Evolutionary conservation across 2,329 filamentous ascomycete species (phyloP), one percentile per base, ranked within the genome.

Genomic region (Pezicula rhizophila): DNA sequence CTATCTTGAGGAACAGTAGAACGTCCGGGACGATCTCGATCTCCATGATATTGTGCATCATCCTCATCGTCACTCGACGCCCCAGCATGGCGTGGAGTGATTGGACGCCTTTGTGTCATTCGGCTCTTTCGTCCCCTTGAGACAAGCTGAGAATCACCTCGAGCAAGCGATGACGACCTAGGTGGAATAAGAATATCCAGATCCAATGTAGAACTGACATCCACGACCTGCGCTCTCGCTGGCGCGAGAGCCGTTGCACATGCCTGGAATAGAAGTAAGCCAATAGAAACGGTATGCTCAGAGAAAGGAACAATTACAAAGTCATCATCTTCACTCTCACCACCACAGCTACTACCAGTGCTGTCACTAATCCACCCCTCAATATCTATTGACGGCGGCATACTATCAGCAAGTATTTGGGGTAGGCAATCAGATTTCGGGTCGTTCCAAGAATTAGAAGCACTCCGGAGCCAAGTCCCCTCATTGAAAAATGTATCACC

Each of bases 331-430:
- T 56, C 56, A 42, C 20, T 26, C n/a, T 42, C 40, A n/a, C 25
- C 23, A 42, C 23, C 25, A 28, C 18, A 26, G 17, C 48, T 52
- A 17, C 42, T 47, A 35, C 52, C 56, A 10, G 47, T 56, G 5
- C 52, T 49, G 35, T 60, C 54, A 43, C 53, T 57, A 6, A 60
- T 48, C 59, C 56, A 61, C 33, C 53, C 57, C 40, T 60, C 53
- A 7, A 57, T 52, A 39, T 52, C 48, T 33, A 26, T 41, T 18
- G 54, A 40, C 23, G 49, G 4, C 2, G 52, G 41, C 40, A 51
- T 52, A 8, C 35, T 46, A 20, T 52, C 39, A 8, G 46, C 31
- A 12, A 52, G 40, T 15, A 52, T 11, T 33, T 50, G 25, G 2
- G 47, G 52, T 3, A 53, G 34, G 35, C 25, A 42, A 23, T 45